Base-by-base conservation (phyloP, 2,329 filamentous ascomycete species). In the Metarhizium anisopliae region DNA sequence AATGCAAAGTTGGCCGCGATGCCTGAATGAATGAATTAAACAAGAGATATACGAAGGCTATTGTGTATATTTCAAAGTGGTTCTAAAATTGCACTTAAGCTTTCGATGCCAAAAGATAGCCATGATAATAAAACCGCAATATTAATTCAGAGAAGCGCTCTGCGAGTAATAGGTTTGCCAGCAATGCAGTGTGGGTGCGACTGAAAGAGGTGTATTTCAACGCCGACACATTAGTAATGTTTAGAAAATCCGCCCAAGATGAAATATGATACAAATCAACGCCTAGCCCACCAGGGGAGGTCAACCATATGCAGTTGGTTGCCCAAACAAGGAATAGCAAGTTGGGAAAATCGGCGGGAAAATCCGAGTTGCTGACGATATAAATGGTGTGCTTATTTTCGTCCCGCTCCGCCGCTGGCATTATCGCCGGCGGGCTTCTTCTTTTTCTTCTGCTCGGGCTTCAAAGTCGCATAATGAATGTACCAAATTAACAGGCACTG, bases 401-500 rank as follows among this genome's bases (percentile, higher is more conserved):
- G 53, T 18, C 36, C 47, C 18, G 13, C 10, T 4, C 6, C 50
- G 8, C 53, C 30, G 36, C 25, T 47, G 47, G 38, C 16, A 13
- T 51, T 47, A 6, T 56, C 51, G 2, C 38, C 38, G 38, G n/a
- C n/a, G 25, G 40, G 62, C 51, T 63, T 60, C 40, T 64, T 67
- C 52, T 72, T 68, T 62, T 74, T 76, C 66, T 72, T 78, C 67
- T 84, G 81, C 64, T 81, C 79, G 16, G 81, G 81, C 72, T 84
- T 84, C 70, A 81, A 59, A 20, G 81, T 84, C 56, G 79, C 80
- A 63, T 72, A 77, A 69, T 83, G 79, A 63, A 84, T 84, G 69
- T 76, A 82, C 77, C 77, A 82, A 54, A 80, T 67, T 51, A 83
- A 68, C 10, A 73, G 62, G 56, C 66, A 67, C 61, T 83, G 71